Conservation (phyloP, 2,329 filamentous ascomycete genomes). For the Hypomyces perniciosus region DNA sequence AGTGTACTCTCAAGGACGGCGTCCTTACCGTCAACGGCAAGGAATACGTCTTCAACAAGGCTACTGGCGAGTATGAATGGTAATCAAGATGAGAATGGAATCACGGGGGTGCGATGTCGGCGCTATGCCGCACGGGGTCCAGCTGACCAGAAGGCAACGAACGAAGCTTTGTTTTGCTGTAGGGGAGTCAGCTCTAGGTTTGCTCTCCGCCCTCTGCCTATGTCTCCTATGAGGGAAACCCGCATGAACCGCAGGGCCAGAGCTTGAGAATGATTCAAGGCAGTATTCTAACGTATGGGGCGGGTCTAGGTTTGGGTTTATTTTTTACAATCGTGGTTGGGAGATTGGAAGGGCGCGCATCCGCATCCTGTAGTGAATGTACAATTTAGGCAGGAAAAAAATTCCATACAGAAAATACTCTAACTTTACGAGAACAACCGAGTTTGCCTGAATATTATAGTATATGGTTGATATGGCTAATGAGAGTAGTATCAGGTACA, state of each 20-base stretch:
- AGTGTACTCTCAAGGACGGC: slow-evolving; percentile 96
- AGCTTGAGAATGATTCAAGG: background rate
- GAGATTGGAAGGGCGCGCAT: background rate
- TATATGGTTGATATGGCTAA: too few relatives aligned
- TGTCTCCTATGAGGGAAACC: background rate
- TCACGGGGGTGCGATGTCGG: background rate
- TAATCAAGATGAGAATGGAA: slow-evolving; percentile 36
- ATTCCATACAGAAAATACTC: background rate
- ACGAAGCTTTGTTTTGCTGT: background rate
- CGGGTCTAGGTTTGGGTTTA: background rate
- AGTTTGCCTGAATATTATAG: too few relatives aligned
- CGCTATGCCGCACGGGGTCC: background rate
- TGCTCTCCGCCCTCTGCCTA: slow-evolving; percentile 1
- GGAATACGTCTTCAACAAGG: slow-evolving; percentile 98
- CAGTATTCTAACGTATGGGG: background rate
- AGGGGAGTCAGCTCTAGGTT: background rate
- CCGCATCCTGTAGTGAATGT: slow-evolving; percentile 1
- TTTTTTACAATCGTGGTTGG: background rate
- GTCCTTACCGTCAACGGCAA: slow-evolving; percentile 89
- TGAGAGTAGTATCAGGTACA: too few relatives aligned
- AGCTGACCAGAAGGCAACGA: background rate
- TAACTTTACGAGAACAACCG: too few relatives aligned
- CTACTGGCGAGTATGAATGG: slow-evolving; percentile 97
- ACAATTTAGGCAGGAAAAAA: slow-evolving; percentile 3
- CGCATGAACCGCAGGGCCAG: background rate